Evolutionary conservation across 2,329 filamentous ascomycete species (phyloP), one percentile per base, ranked within the genome.

Genomic region (Colletotrichum sp.): DNA sequence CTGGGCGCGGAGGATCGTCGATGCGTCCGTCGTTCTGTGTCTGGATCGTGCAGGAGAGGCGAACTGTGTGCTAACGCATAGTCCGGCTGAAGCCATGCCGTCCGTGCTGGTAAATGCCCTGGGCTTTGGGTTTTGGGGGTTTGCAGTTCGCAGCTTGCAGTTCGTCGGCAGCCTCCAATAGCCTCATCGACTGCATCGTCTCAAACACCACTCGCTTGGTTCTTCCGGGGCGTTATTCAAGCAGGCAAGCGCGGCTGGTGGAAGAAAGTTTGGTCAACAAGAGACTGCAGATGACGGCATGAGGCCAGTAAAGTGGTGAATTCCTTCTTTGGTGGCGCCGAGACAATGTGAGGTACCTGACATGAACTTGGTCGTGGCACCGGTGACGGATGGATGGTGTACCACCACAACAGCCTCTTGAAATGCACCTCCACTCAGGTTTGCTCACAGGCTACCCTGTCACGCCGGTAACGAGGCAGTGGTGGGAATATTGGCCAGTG

Each of bases 1-100:
- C 60, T 18, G 6, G 57, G 49, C 44, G 72, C 16, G 21, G 30
- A 36, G 24, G 70, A 76, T 69, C 73, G 70, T 76, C 70, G 74
- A 76, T 76, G 59, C n/a, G 69, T 30, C 55, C 63, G 55, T 63
- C 39, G 63, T 63, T 72, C 62, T 67, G 32, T 52, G 55, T 68
- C 63, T 72, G 60, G 69, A 68, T 72, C 63, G 69, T 62, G 55
- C 72, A 63, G 62, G 28, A 69, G 30, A 67, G 60, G 66, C 52
- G n/a, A 39, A 66, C 16, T 34, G 13, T 28, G 44, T 63, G 63
- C 62, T 72, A 49, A 73, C 16, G 73, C 73, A 76, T 60, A 68
- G 44, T 64, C 70, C 64, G 59, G 59, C 49, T 68, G 63, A 65
- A 76, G 57, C 59, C 70, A 64, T 73, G 59, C 18, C 49, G 64